Conservation (phyloP, 2,329 filamentous ascomycete genomes). For the Leptosphaerulina australis region DNA sequence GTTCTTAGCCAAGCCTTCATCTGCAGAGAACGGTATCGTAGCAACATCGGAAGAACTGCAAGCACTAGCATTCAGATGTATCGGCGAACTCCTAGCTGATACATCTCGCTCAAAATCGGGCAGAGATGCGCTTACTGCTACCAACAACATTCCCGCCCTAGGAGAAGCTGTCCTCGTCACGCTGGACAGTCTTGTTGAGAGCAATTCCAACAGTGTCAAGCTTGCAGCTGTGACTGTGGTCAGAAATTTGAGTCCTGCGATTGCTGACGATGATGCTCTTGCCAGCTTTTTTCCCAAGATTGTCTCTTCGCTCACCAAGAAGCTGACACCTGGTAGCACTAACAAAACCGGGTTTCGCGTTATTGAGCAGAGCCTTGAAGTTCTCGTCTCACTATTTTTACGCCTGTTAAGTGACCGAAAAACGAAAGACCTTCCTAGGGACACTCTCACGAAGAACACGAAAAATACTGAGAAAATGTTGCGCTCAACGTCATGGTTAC, state of each 20-base stretch:
- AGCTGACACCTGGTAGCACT: constrained; percentile 71
- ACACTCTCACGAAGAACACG: constrained; percentile 8
- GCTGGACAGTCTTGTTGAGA: constrained; percentile 72
- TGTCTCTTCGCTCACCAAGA: constrained; percentile 78
- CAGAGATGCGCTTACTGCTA: constrained; percentile 58
- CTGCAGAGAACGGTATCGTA: constrained; percentile 55
- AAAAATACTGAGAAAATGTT: constrained; percentile 36
- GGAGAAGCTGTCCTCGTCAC: constrained; percentile 83
- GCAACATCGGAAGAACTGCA: constrained; percentile 74
- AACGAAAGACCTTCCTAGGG: constrained; percentile 36
- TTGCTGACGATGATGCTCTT: constrained; percentile 75
- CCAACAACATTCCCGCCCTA: constrained; percentile 73
- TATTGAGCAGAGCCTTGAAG: constrained; percentile 65
- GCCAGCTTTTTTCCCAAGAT: constrained; percentile 88
- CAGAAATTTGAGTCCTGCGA: constrained; percentile 63
- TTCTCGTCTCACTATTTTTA: constrained; percentile 58
- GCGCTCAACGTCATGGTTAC: constrained; percentile 70
- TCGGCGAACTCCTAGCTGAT: constrained; percentile 69
- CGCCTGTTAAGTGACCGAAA: constrained; percentile 55
- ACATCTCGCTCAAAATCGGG: constrained; percentile 58
- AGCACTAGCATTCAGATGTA: constrained; percentile 71
- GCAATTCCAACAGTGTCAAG: constrained; percentile 70
- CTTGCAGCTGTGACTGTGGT: constrained; percentile 71
- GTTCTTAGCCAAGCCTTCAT: constrained; percentile 76
- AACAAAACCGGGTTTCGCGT: constrained; percentile 67